Conservation (phyloP, 306 rosid species). For the Inga leiocalycina region DNA sequence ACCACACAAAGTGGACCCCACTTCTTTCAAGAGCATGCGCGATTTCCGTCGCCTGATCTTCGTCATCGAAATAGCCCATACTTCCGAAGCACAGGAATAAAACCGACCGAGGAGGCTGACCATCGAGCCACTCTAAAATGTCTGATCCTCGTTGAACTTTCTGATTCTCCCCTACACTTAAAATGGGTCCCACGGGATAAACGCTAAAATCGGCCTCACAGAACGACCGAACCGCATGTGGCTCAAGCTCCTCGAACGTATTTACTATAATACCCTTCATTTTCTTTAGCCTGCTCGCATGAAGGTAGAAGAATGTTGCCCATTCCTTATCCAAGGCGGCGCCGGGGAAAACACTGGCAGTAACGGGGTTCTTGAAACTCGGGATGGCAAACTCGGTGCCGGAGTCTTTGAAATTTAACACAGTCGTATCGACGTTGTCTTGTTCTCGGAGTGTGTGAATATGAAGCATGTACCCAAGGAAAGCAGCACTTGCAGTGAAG, state of each 20-base stretch:
- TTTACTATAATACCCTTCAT: background rate
- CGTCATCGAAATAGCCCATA: background rate
- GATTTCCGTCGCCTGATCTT: background rate
- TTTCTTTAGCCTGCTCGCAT: background rate
- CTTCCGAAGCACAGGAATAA: constrained; percentile 38
- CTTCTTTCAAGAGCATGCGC: background rate
- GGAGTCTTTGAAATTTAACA: background rate
- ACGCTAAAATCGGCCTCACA: background rate
- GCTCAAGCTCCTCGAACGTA: background rate
- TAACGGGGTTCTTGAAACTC: background rate
- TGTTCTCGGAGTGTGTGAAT: background rate
- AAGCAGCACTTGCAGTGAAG: background rate
- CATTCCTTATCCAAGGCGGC: background rate
- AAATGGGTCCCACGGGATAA: background rate
- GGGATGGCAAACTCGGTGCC: background rate
- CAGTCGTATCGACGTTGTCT: background rate
- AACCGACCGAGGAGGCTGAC: constrained; percentile 44
- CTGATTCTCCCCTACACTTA: background rate
- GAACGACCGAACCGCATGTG: background rate
- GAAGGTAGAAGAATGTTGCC: background rate
- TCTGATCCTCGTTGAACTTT: background rate
- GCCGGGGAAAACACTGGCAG: background rate
- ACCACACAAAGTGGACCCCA: background rate
- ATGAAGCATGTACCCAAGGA: background rate
- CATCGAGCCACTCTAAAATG: background rate